phyloP scores from a whole-genome alignment of 1,284 basidiomycete genomes.

The Gomphus bonarii region DNA sequence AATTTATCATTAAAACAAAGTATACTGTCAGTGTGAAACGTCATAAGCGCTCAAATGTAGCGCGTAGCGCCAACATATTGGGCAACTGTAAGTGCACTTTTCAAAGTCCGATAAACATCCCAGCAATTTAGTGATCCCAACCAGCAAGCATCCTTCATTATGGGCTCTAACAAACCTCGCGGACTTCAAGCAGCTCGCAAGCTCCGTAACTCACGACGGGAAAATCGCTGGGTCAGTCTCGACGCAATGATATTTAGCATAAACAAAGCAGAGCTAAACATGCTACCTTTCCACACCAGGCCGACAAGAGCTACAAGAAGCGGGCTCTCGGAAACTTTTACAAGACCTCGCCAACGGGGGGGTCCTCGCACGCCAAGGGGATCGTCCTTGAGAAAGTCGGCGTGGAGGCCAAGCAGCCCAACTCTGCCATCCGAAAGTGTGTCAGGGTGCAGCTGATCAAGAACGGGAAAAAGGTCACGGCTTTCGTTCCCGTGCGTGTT shows the following conservation, averaged over 20 bases:
- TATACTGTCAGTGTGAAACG: too few species aligned
- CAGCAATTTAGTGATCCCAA: neutral
- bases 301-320: slow-evolving; percentile 99
- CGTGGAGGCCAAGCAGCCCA: slow-evolving; percentile 95
- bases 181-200: slow-evolving; percentile 99
- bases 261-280: too few species aligned
- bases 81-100: slow-evolving; percentile 9
- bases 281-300: slow-evolving; percentile 36
- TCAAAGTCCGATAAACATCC: slow-evolving; percentile 5
- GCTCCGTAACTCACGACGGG: slow-evolving; percentile 88
- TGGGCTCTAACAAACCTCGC: slow-evolving; percentile 85
- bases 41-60: too few species aligned
- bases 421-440: slow-evolving; percentile 99
- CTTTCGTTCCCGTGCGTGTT: slow-evolving; percentile 54
- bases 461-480: slow-evolving; percentile 99
- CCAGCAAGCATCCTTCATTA: neutral
- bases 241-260: slow-evolving; percentile 3
- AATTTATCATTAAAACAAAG: too few species aligned
- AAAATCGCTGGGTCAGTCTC: slow-evolving; percentile 90
- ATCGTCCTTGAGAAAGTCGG: slow-evolving; percentile 99
- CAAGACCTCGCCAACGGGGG: slow-evolving; percentile 99
- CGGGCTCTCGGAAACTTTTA: slow-evolving; percentile 99
- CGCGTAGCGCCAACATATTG: neutral
- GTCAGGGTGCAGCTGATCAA: slow-evolving; percentile 99
- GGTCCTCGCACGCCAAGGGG: slow-evolving; percentile 99